A percentile compares a stretch with the other conserved stretches of the same genome.
These are phyloP conservation scores for Inonotus hispidus DNA, from an alignment of 1,284 basidiomycete genomes.

Conservation along the genomic window DNA sequence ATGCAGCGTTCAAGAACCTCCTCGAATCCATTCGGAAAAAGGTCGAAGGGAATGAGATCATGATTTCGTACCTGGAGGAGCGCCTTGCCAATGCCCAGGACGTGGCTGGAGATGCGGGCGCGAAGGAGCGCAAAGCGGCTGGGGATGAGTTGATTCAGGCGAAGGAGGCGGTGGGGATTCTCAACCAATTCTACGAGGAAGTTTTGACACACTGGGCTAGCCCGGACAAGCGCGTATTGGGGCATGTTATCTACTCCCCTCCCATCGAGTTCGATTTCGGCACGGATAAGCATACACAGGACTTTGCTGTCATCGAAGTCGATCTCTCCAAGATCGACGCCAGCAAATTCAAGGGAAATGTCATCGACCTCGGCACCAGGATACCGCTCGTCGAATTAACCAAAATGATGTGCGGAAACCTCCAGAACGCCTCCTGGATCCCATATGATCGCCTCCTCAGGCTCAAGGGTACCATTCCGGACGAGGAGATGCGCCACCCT, in stretches of 20 bases:
- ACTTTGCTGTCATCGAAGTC: conserved; percentile 33
- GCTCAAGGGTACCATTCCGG: conserved; percentile 24
- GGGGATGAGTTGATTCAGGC: not conserved
- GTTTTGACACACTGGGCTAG: conserved; percentile 26
- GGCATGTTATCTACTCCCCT: conserved; percentile 27
- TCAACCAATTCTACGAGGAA: conserved; percentile 26
- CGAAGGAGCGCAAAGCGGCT: not conserved
- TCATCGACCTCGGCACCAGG: conserved; percentile 25
- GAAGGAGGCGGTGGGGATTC: conserved; percentile 21
- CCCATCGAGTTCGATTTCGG: conserved; percentile 25
- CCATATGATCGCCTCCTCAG: conserved; percentile 25
- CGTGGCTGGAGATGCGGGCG: conserved; percentile 3
- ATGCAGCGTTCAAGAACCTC: conserved; percentile 18
- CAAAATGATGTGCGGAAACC: conserved; percentile 10
- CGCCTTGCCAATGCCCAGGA: conserved; percentile 16
- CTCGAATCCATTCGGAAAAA: conserved; percentile 15
- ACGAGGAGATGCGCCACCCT: conserved; percentile 26
- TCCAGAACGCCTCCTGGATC: conserved; percentile 23
- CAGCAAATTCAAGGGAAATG: conserved; percentile 25
- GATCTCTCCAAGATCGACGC: conserved; percentile 28
- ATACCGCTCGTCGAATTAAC: not conserved
- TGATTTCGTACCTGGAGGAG: conserved; percentile 18
- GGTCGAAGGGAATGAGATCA: conserved; percentile 16
- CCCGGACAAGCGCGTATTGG: conserved; percentile 27
- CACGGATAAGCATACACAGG: conserved; percentile 27